Conservation (phyloP, 257 asterid genomes). For the Leptodermis oblonga region DNA sequence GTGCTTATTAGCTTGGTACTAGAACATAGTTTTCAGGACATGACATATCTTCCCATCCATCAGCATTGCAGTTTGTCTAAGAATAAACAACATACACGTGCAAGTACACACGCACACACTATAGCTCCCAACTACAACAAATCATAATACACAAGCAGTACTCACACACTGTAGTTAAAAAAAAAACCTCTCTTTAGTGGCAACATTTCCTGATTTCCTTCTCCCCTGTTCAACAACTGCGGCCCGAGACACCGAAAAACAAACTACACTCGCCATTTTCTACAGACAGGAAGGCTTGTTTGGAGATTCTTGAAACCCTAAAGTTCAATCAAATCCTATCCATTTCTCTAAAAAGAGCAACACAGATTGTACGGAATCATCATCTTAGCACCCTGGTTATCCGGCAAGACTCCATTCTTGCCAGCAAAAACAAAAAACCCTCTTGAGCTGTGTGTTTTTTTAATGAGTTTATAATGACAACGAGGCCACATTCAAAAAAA, state of each 20-base stretch:
- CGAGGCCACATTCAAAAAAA: too few relatives aligned
- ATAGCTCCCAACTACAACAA: too few relatives aligned
- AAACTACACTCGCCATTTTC: not conserved
- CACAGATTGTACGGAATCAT: slow-evolving; percentile 5
- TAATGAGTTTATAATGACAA: too few relatives aligned
- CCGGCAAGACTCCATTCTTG: too few relatives aligned
- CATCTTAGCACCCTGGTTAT: too few relatives aligned
- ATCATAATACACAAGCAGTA: too few relatives aligned
- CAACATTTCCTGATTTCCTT: too few relatives aligned
- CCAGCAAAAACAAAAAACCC: too few relatives aligned
- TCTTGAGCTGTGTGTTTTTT: too few relatives aligned
- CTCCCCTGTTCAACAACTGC: slow-evolving; percentile 8
- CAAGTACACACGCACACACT: too few relatives aligned
- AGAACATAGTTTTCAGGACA: not conserved
- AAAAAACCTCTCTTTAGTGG: not conserved
- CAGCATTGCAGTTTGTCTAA: not conserved
- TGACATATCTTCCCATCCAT: not conserved
- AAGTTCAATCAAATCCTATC: not conserved
- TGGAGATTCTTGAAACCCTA: not conserved
- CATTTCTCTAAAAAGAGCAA: not conserved
- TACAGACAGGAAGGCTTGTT: not conserved
- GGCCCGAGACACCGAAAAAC: not conserved
- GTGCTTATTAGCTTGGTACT: not conserved
- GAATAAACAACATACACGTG: too few relatives aligned
- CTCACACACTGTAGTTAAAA: too few relatives aligned